Base-by-base conservation (phyloP, 2,329 filamentous ascomycete species). In the Sporothrix luriei region DNA sequence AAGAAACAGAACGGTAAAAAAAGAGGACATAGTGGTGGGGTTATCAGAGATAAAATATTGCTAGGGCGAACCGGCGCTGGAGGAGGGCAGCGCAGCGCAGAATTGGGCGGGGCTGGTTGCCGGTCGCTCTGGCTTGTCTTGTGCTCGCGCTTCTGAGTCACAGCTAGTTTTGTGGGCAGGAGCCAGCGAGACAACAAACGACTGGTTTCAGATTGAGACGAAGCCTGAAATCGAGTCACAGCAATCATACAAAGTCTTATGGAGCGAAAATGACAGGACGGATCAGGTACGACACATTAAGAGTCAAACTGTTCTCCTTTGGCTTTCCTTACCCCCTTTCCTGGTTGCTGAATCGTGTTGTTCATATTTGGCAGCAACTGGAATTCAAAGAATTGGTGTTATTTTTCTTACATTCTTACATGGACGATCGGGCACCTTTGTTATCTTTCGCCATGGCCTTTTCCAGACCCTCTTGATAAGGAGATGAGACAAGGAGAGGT, bases 131-230 rank as follows among this genome's bases (percentile, higher is more conserved):
- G 29, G 5, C 33, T 51, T 40, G n/a, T 43, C 43, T n/a, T 33
- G 24, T 24, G 61, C 61, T 64, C 5, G 48, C 19, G 48, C 48
- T 49, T 40, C 69, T 73, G 73, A 74, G 67, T 73, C 72, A 74
- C 71, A 49, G 59, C 66, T 72, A 69, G 71, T 72, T 72, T 72
- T 68, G 33, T 33, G 72, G 72, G 73, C 14, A 51, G 29, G 62
- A 65, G 62, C 38, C 43, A 38, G 46, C 62, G 26, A 65, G 62
- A 49, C 43, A 33, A 19, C 61, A 49, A 48, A 70, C 71, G 66
- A 33, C 52, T 33, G 62, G 69, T 72, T 73, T 73, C 69, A 71
- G 65, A 71, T 49, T 69, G 57, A n/a, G 46, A 48, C 21, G 14
- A 38, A 46, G 29, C 10, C 21, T 21, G 33, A 33, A 19, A 49